Base-by-base conservation (phyloP, 345 rosid species). In the Linum usitatissimum region DNA sequence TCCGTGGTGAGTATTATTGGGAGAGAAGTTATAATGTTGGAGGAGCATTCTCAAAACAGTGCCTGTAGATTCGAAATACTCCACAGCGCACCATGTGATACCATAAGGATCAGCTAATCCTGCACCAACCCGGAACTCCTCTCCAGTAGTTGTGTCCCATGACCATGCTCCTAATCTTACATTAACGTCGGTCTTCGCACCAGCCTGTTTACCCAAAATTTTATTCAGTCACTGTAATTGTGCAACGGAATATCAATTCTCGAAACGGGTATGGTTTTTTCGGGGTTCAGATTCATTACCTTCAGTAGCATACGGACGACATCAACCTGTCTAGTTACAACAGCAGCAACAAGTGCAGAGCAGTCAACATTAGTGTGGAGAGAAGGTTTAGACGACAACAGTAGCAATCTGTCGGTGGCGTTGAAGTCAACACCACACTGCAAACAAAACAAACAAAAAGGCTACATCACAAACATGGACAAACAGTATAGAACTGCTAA, bases 81-180 rank as follows among this genome's bases (percentile, higher is more conserved):
- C 99, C 42, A 93, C 92, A 5, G 95, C 96, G 69, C 90, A 93
- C 96, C 99, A 90, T 45, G 84, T 77, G 76, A 90, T 77, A 58
- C 78, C 73, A 67, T 90, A 93, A 4, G 99, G 96, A 57, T 93
- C 99, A 18, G 99, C 92, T 57, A 93, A 70, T 81, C 99, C 99
- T 28, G 97, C 99, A 55, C 99, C 99, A 18, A 93, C 96, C 7
- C 92, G 77, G 60, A 84, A 71, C 79, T 93, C 99, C 83, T 93
- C 97, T 19, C 94, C 99, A 15, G 90, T 84, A 60, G 78, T 63
- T 8, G 65, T 66, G 77, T 93, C 99, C 99, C 99, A 90, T 54
- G 96, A 86, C 99, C 99, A 93, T 59, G 92, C 96, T 68, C 99
- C 99, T 7, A 87, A 80, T 69, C 89, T 82, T 57, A 86, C 95